phyloP scores from a whole-genome alignment of 192 early-diverging fungal genomes.

The Coemansia sp. region DNA sequence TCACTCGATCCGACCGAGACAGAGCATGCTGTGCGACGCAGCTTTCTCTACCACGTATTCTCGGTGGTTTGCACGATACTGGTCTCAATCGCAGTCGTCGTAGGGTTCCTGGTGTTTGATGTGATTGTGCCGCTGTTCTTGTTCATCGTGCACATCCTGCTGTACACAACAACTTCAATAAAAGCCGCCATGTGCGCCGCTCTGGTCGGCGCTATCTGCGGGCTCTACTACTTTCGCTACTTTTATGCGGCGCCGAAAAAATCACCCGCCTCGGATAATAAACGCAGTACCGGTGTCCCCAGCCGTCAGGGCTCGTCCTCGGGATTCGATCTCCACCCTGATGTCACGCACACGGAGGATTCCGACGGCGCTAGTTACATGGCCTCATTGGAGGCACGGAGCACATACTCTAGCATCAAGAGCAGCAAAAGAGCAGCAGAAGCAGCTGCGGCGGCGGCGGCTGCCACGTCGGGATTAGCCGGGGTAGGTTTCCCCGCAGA shows the following conservation, averaged over 20 bases:
- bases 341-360: constrained; percentile 35
- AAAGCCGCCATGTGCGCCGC: constrained; percentile 2
- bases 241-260: constrained; percentile 37
- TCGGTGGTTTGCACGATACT: constrained; percentile 10
- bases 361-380: constrained; percentile 31
- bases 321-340: constrained; percentile 50
- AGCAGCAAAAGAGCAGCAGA: not conserved
- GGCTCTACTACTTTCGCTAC: constrained; percentile 50
- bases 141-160: constrained; percentile 3
- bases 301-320: constrained; percentile 11
- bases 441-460: not conserved
- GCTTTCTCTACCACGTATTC: not conserved
- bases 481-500: constrained; percentile 47
- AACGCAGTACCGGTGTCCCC: constrained; percentile 13
- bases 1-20: not conserved
- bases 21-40: not conserved
- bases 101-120: constrained; percentile 20
- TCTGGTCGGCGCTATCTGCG: constrained; percentile 11
- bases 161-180: constrained; percentile 27
- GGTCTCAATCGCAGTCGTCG: constrained; percentile 11
- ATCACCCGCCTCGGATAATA: constrained; percentile 4
- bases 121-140: constrained; percentile 15
- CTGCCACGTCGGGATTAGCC: not conserved
- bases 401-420: not conserved
- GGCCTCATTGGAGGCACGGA: constrained; percentile 39